These are phyloP conservation scores for Ashbya aceris DNA, from an alignment of 1,139 yeast genomes.

Conservation along the genomic window DNA sequence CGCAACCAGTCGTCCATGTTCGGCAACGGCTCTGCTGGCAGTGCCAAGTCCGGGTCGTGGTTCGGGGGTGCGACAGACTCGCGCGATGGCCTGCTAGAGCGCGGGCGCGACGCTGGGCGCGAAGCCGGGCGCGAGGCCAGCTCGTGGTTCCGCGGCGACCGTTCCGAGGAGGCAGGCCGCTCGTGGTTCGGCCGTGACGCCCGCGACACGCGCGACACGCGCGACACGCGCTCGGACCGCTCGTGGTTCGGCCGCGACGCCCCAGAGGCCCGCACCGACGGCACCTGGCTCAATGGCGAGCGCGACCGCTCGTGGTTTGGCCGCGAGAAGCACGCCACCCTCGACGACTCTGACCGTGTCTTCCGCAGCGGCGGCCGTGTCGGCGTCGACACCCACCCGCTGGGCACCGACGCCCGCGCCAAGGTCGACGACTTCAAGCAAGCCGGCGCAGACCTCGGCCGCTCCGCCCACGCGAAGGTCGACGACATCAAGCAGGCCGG, in stretches of 20 bases:
- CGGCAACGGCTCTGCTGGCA: neutral
- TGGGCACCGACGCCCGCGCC: constrained; percentile 12
- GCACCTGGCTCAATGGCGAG: neutral
- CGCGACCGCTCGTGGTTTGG: neutral
- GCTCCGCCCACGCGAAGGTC: constrained; percentile 7
- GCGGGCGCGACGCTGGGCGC: neutral
- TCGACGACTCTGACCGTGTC: neutral
- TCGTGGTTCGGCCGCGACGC: neutral
- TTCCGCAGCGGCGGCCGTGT: neutral
- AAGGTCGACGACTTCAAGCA: constrained; percentile 4
- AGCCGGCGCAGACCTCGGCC: constrained; percentile 12
- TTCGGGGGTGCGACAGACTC: neutral
- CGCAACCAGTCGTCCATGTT: neutral
- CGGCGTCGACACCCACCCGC: neutral
- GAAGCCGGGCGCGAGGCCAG: neutral
- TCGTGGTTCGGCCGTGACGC: neutral
- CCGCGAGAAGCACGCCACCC: neutral
- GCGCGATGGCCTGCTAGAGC: too few relatives aligned
- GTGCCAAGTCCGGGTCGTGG: neutral
- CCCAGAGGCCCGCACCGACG: neutral
- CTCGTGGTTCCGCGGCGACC: neutral
- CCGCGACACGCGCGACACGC: neutral
- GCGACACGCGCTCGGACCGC: neutral
- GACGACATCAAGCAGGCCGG: constrained; percentile 8
- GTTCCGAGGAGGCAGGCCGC: neutral